Percentiles rank a stretch among this genome's conserved stretches.
Evolutionary conservation across 805 yeast species (phyloP).

Genomic region (Myxozyma vanderwaltii): DNA sequence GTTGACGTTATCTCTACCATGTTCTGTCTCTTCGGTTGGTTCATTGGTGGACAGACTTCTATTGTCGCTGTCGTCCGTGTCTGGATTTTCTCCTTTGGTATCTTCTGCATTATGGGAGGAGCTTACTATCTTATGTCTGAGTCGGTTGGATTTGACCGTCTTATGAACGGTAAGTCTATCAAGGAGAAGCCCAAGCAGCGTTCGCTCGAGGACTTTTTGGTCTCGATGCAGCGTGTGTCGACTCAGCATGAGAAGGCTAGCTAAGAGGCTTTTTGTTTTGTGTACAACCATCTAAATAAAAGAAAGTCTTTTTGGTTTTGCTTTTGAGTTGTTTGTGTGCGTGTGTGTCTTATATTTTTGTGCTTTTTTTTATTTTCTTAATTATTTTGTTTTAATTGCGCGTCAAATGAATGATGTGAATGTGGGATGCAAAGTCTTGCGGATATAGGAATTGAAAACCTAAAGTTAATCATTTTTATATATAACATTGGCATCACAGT

Average conservation of each 20-base stretch:
- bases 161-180: conserved; percentile 56
- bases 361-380: neutral
- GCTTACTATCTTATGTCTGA: conserved; percentile 90
- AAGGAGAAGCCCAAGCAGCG: conserved; percentile 50
- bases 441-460: neutral
- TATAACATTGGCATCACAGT: neutral
- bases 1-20: conserved; percentile 91
- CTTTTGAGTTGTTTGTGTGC: no score
- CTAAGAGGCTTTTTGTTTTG: conserved; percentile 18
- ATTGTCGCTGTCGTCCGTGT: conserved; percentile 91
- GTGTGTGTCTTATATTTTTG: neutral
- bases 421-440: neutral
- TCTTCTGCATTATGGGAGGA: conserved; percentile 95
- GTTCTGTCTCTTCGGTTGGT: conserved; percentile 95
- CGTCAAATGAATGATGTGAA: neutral
- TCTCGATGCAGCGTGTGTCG: conserved; percentile 66
- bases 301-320: neutral
- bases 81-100: conserved; percentile 95
- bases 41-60: conserved; percentile 97
- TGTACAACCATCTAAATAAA: neutral
- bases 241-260: conserved; percentile 64
- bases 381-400: conserved; percentile 5
- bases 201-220: conserved; percentile 61
- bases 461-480: neutral
- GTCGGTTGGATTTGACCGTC: conserved; percentile 51